phyloP scores from a whole-genome alignment of 352 stramenopile species.

The Globisporangium megalacanthum region DNA sequence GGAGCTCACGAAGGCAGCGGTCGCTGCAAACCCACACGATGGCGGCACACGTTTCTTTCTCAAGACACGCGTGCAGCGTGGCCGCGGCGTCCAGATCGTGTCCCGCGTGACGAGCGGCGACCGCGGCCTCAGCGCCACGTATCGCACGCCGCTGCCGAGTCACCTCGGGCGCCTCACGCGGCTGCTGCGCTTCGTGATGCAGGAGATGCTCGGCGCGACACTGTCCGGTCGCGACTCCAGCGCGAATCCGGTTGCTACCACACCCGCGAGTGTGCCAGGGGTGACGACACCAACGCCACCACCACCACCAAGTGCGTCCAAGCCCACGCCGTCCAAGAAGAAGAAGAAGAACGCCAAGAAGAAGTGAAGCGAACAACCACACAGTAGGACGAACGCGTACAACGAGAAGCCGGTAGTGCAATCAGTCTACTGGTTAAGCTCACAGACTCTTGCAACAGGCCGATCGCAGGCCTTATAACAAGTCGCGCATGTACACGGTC shows the following conservation, averaged over 20 bases:
- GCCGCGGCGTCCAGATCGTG: slow-evolving; percentile 26
- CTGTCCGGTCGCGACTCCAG: slow-evolving; percentile 10
- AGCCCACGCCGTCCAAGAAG: slow-evolving; percentile 19
- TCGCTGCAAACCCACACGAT: slow-evolving; percentile 38
- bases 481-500: slow-evolving; percentile 81
- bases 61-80: slow-evolving; percentile 31
- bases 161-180: slow-evolving; percentile 39
- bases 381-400: neutral
- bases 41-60: slow-evolving; percentile 52
- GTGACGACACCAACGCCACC: slow-evolving; percentile 2
- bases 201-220: slow-evolving; percentile 61
- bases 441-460: neutral
- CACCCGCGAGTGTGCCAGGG: neutral
- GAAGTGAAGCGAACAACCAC: slow-evolving; percentile 28
- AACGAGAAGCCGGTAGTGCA: neutral
- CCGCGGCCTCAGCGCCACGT: slow-evolving; percentile 4
- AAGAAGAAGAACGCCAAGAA: slow-evolving; percentile 43
- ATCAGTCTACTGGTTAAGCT: too few species aligned
- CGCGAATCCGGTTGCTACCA: slow-evolving; percentile 2
- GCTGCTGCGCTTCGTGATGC: slow-evolving; percentile 62
- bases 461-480: slow-evolving; percentile 35
- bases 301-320: slow-evolving; percentile 8
- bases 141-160: slow-evolving; percentile 13
- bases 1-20: slow-evolving; percentile 58
- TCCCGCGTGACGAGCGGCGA: slow-evolving; percentile 33